A percentile compares a stretch with the other conserved stretches of the same genome.
Conservation (phyloP, 371 early-diverging fungal species). For the Haplosporangium sp. region DNA sequence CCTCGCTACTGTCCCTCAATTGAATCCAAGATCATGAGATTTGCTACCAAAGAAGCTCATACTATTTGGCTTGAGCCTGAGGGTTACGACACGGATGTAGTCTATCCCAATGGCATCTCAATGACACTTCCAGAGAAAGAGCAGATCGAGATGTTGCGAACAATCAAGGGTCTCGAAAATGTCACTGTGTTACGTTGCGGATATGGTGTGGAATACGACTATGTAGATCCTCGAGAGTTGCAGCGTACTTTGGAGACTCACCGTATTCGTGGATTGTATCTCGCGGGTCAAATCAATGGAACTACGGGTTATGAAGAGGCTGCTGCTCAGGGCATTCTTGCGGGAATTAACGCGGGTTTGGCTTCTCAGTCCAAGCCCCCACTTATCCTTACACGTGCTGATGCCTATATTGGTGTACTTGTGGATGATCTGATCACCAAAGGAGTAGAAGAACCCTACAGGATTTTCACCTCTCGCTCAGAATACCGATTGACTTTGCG, state of each 20-base stretch:
- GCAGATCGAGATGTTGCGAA: slow-evolving; percentile 77
- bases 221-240: slow-evolving; percentile 87
- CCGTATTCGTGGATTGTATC: slow-evolving; percentile 79
- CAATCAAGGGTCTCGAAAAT: slow-evolving; percentile 82
- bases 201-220: slow-evolving; percentile 92
- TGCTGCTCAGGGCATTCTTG: slow-evolving; percentile 87
- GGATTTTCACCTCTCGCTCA: slow-evolving; percentile 88
- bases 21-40: slow-evolving; percentile 85
- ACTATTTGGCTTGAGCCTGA: slow-evolving; percentile 90
- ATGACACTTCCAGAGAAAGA: slow-evolving; percentile 87
- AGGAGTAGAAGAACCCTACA: slow-evolving; percentile 89
- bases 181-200: slow-evolving; percentile 77
- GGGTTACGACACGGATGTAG: slow-evolving; percentile 74
- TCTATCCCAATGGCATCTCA: slow-evolving; percentile 90
- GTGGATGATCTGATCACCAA: slow-evolving; percentile 88
- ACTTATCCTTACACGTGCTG: slow-evolving; percentile 80
- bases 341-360: slow-evolving; percentile 87
- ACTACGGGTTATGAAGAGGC: slow-evolving; percentile 93
- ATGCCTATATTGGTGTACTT: slow-evolving; percentile 89
- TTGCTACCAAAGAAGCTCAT: slow-evolving; percentile 74
- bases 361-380: slow-evolving; percentile 64
- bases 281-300: slow-evolving; percentile 92
- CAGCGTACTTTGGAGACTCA: slow-evolving; percentile 83
- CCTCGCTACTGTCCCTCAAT: slow-evolving; percentile 92
- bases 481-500: slow-evolving; percentile 84